These are phyloP conservation scores for Leccinum uliginosum DNA, from an alignment of 768 basidiomycete species.

Conservation along the genomic window DNA sequence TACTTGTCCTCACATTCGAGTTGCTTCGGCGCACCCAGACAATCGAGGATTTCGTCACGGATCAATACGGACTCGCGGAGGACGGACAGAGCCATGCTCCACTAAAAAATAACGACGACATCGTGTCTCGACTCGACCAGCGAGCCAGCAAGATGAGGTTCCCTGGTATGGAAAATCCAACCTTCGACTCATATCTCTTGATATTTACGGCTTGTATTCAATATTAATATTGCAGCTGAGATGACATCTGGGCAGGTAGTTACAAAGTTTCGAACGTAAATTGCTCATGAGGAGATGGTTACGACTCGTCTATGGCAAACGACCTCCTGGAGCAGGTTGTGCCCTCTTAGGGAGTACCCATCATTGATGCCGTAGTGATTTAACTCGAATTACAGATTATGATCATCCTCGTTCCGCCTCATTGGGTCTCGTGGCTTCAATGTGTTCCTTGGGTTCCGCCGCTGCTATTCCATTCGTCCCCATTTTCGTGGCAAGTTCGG, in stretches of 20 bases:
- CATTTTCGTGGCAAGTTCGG: neutral
- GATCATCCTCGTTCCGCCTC: neutral
- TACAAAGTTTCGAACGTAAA: too few species aligned
- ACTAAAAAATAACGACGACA: neutral
- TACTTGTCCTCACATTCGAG: neutral
- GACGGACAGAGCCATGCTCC: neutral
- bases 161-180: conserved; percentile 56
- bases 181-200: neutral
- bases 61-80: neutral
- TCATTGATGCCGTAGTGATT: neutral
- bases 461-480: neutral
- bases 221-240: neutral
- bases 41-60: neutral
- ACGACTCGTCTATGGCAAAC: too few species aligned
- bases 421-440: neutral
- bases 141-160: neutral
- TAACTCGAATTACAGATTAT: neutral
- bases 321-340: too few species aligned
- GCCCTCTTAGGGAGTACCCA: neutral
- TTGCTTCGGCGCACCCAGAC: neutral
- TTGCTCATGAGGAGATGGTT: too few species aligned
- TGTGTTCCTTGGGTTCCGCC: neutral
- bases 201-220: neutral
- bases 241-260: neutral
- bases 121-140: neutral